These are phyloP conservation scores for Solanum ahanhuiri DNA, from an alignment of 257 asterid genomes.

Conservation along the genomic window DNA sequence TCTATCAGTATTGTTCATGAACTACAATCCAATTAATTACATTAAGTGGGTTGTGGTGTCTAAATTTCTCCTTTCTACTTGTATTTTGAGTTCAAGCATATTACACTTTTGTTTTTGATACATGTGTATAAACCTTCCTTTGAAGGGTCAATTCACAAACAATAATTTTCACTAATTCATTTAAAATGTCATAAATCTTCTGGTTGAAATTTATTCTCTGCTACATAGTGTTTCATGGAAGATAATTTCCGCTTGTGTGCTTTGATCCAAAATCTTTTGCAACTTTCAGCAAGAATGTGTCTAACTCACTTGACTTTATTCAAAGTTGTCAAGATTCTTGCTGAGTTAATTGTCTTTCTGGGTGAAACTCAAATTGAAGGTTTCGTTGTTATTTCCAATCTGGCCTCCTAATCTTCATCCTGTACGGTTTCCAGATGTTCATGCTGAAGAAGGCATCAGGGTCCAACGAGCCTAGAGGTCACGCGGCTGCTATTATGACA, in stretches of 20 bases:
- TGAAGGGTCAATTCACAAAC: too few species aligned
- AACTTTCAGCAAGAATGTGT: neutral
- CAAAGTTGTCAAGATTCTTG: neutral
- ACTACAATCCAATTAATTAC: neutral
- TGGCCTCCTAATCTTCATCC: neutral
- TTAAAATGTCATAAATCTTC: neutral
- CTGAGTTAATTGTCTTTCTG: neutral
- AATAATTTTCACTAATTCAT: too few species aligned
- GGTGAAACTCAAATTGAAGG: neutral
- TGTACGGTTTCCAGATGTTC: conserved; percentile 31
- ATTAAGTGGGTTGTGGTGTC: neutral
- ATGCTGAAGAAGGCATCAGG: conserved; percentile 71
- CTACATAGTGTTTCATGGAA: neutral
- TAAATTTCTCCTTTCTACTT: too few species aligned
- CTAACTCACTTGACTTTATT: neutral
- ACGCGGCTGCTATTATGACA: conserved; percentile 79
- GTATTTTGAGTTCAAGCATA: too few species aligned
- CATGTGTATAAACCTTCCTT: too few species aligned
- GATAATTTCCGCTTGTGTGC: neutral
- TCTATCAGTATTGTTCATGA: neutral
- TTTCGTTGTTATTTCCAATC: neutral
- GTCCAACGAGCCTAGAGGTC: conserved; percentile 59
- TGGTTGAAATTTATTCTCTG: neutral
- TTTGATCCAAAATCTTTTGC: neutral
- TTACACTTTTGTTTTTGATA: too few species aligned